phyloP scores from a whole-genome alignment of 1,284 basidiomycete species.

The Meira miltonrushii region DNA sequence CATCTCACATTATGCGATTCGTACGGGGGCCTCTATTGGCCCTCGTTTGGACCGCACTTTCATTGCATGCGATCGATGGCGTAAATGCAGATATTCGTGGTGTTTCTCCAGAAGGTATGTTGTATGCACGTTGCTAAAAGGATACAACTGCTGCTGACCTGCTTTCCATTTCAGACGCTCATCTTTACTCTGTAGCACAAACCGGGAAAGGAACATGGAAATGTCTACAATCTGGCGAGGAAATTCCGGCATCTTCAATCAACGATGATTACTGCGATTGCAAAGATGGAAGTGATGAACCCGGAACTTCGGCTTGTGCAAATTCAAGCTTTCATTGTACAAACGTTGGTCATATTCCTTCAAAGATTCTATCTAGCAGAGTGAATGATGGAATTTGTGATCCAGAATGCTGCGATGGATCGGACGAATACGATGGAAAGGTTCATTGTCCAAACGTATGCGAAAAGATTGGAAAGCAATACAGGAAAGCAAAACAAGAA shows the following conservation, averaged over 20 bases:
- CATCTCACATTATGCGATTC: no score
- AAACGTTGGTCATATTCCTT: constrained; percentile 82
- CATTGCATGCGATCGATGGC: no score
- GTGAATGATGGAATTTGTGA: constrained; percentile 97
- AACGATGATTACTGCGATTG: constrained; percentile 97
- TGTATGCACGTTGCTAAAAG: no score
- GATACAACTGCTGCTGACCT: neutral
- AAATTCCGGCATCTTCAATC: constrained; percentile 65
- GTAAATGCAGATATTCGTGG: no score
- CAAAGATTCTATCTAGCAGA: constrained; percentile 69
- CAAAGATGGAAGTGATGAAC: constrained; percentile 85
- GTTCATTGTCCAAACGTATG: constrained; percentile 72
- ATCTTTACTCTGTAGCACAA: constrained; percentile 10
- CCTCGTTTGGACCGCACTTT: no score
- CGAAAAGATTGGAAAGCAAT: constrained; percentile 67
- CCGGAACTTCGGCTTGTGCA: constrained; percentile 81
- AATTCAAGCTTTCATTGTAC: constrained; percentile 73
- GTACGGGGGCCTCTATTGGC: no score
- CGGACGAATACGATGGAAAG: constrained; percentile 66
- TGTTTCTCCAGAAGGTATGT: no score
- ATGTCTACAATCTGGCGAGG: constrained; percentile 34
- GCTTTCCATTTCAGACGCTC: constrained; percentile 6
- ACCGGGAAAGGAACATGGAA: constrained; percentile 24
- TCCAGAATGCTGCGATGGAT: constrained; percentile 93
- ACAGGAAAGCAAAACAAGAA: constrained; percentile 65